These are phyloP conservation scores for Plectosphaerella sp. DNA, from an alignment of 2,329 filamentous ascomycete species.

Conservation along the genomic window DNA sequence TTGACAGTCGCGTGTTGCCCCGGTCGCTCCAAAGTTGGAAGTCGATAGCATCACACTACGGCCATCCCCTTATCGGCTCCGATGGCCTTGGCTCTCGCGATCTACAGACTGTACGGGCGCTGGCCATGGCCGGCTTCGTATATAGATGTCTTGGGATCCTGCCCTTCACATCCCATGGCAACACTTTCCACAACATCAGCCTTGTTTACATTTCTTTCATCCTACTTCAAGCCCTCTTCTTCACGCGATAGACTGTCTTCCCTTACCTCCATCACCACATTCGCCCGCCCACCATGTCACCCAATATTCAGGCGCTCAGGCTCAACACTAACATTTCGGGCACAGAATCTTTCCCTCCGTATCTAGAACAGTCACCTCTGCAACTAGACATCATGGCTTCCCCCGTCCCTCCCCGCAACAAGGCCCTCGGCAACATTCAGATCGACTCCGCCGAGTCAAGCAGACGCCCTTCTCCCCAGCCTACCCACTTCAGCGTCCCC, in stretches of 20 bases:
- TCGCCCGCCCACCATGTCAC: slow-evolving; percentile 24
- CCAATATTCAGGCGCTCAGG: slow-evolving; percentile 30
- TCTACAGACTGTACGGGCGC: too few species aligned
- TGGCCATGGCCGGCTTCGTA: too few species aligned
- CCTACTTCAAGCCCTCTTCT: not conserved
- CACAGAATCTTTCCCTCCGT: slow-evolving; percentile 40
- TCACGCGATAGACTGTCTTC: not conserved
- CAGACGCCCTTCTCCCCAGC: slow-evolving; percentile 79
- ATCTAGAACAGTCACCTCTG: slow-evolving; percentile 29
- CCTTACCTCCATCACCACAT: not conserved
- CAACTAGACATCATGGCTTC: slow-evolving; percentile 22
- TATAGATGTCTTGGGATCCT: too few species aligned
- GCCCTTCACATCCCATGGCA: not conserved
- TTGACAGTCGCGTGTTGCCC: too few species aligned
- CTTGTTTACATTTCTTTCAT: not conserved
- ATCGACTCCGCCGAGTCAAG: slow-evolving; percentile 32
- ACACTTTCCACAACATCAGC: not conserved
- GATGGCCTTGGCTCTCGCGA: too few species aligned
- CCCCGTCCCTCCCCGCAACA: slow-evolving; percentile 29
- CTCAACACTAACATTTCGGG: slow-evolving; percentile 34
- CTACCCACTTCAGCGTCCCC: slow-evolving; percentile 76
- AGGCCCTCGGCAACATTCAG: slow-evolving; percentile 36
- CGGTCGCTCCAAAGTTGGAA: too few species aligned
- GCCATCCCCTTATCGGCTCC: too few species aligned
- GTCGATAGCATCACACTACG: too few species aligned